Base-by-base conservation (phyloP, 495 filamentous ascomycete genomes). In the Apiosordaria backusii region DNA sequence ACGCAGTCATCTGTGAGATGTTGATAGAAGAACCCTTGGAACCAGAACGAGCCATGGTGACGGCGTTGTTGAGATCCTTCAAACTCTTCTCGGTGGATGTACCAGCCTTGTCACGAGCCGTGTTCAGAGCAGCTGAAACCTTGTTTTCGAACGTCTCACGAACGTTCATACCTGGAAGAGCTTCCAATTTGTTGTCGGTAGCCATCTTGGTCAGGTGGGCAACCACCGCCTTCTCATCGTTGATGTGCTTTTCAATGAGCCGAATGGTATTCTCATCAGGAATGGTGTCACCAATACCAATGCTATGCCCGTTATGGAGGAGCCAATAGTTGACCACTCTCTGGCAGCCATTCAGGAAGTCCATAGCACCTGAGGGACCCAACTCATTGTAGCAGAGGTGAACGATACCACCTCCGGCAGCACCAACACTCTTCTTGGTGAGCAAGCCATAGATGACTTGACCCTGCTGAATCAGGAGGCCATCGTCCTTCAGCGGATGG, bases 11-110 rank as follows among this genome's bases (percentile, higher is more conserved):
- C 78, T 99, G 95, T 19, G 96, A 97, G 70, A 99, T 98, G 76
- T 99, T 99, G 80, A 98, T 98, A 3, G 91, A 91, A 4, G 95
- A 97, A 69, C 95, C 95, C 82, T 99, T 99, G 65, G 96, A 98
- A 70, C 95, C 95, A 67, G 94, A 96, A 26, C 87, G 84, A 66
- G 95, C 92, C 94, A 97, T 99, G 68, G 92, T 90, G 54, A 95
- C 90, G 59, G 93, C 93, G 67, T 97, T 97, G 83, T 99, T 99
- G 66, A 88, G 74, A 80, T 96, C 93, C 81, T 97, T 98, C 72
- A 98, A 80, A 82, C 90, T 92, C 75, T 92, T 87, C 75, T 95
- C 90, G 0, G 95, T 95, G 50, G 86, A 86, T n/a, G 88, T 92
- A 84, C 95, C 95, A 67, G 94, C 95, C 72, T 91, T 89, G 74